Conservation (phyloP, 1,284 basidiomycete genomes). For the Testicularia cyperi region DNA sequence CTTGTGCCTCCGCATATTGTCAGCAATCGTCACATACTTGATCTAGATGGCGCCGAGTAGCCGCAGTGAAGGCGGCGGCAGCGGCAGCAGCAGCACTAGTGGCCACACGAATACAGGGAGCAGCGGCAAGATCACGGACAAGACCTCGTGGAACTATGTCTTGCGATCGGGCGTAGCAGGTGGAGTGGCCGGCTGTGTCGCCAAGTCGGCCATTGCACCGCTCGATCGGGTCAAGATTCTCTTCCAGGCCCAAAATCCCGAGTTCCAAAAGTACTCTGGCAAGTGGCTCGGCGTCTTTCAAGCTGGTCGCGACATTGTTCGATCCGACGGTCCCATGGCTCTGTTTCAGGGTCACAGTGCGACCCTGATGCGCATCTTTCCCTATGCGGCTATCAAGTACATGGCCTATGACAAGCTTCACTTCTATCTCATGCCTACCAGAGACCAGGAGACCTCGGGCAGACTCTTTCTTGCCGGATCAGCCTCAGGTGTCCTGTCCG, state of each 20-base stretch:
- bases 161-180: conserved; percentile 82
- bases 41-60: too few relatives aligned
- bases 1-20: too few relatives aligned
- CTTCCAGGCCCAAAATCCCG: conserved; percentile 94
- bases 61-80: too few relatives aligned
- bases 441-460: conserved; percentile 73
- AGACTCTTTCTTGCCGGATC: conserved; percentile 88
- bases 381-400: conserved; percentile 96
- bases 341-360: conserved; percentile 94
- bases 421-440: conserved; percentile 78
- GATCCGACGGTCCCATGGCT: conserved; percentile 72
- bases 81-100: too few relatives aligned
- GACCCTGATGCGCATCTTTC: conserved; percentile 76
- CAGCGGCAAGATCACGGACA: too few relatives aligned
- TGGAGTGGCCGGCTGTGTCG: conserved; percentile 88
- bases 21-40: too few relatives aligned
- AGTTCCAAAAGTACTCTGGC: conserved; percentile 86
- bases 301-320: conserved; percentile 80
- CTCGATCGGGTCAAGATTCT: conserved; percentile 98
- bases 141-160: conserved; percentile 72
- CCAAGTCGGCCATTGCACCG: conserved; percentile 95
- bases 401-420: conserved; percentile 92
- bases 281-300: conserved; percentile 81
- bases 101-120: too few relatives aligned
- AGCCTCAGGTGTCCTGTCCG: conserved; percentile 81